Conservation (phyloP, 1,284 basidiomycete species). For the Marasmius tenuissimus region DNA sequence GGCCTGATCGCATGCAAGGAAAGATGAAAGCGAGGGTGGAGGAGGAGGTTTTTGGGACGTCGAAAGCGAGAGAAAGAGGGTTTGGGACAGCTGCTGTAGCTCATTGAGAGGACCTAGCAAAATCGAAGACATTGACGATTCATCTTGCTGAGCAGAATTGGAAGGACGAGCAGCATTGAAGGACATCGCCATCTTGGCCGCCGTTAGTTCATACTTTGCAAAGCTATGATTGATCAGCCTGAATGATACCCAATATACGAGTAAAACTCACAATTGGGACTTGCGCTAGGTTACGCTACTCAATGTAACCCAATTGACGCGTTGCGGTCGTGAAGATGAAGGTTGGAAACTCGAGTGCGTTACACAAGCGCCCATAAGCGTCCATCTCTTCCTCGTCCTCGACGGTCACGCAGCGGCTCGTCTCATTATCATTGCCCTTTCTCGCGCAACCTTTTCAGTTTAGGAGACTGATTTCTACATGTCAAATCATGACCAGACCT, state of each 20-base stretch:
- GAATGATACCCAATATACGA: too few relatives aligned
- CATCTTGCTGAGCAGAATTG: constrained; percentile 2
- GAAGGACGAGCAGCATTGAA: not conserved
- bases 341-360: too few relatives aligned
- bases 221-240: too few relatives aligned
- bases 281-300: too few relatives aligned
- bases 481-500: not conserved
- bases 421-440: not conserved
- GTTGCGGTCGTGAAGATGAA: too few relatives aligned
- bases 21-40: constrained; percentile 59
- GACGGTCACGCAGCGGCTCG: not conserved
- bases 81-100: constrained; percentile 63
- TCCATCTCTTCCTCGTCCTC: too few relatives aligned
- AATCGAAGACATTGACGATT: constrained; percentile 49
- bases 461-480: too few relatives aligned
- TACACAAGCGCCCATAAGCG: too few relatives aligned
- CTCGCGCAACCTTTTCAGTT: too few relatives aligned
- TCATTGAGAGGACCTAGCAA: constrained; percentile 65
- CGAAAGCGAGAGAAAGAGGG: constrained; percentile 70
- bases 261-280: too few relatives aligned
- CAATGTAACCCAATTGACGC: too few relatives aligned
- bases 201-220: not conserved
- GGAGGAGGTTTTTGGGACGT: constrained; percentile 61
- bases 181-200: not conserved
- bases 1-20: constrained; percentile 59